Conservation (phyloP, 1,284 basidiomycete genomes). For the Exobasidium cylindrosporum region DNA sequence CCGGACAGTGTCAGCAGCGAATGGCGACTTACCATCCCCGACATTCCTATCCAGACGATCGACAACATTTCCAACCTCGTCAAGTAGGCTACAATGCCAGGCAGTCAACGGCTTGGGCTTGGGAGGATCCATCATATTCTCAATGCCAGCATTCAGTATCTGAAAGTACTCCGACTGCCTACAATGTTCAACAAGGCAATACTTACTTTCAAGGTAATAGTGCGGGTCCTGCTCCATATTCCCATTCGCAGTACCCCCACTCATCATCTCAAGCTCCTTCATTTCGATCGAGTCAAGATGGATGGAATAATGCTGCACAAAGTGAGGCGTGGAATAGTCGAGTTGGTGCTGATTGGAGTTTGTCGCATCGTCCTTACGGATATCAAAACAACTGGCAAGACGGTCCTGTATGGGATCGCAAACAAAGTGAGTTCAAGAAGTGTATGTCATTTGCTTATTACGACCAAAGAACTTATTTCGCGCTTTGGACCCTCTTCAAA, state of each 20-base stretch:
- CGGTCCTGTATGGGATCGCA: not conserved
- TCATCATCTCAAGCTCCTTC: no score
- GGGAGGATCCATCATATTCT: not conserved
- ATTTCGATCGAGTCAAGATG: not conserved
- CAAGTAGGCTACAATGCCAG: not conserved
- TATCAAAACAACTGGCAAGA: not conserved
- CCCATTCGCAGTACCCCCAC: no score
- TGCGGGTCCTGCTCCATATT: no score
- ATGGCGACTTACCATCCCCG: not conserved
- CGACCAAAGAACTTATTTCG: not conserved
- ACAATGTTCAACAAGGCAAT: no score
- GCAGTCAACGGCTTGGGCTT: not conserved
- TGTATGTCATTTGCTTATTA: no score
- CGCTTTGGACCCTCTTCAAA: no score
- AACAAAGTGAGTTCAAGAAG: not conserved
- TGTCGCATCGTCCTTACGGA: not conserved
- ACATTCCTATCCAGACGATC: slow-evolving; percentile 2
- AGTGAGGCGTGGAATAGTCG: not conserved
- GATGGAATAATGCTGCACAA: not conserved
- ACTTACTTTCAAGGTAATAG: no score
- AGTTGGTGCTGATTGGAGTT: not conserved
- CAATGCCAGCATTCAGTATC: not conserved
- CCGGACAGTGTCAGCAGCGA: slow-evolving; percentile 5
- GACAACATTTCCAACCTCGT: not conserved
- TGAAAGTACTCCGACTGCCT: not conserved